phyloP scores from a whole-genome alignment of 2,329 filamentous ascomycete genomes.

The Xylaria sp. region DNA sequence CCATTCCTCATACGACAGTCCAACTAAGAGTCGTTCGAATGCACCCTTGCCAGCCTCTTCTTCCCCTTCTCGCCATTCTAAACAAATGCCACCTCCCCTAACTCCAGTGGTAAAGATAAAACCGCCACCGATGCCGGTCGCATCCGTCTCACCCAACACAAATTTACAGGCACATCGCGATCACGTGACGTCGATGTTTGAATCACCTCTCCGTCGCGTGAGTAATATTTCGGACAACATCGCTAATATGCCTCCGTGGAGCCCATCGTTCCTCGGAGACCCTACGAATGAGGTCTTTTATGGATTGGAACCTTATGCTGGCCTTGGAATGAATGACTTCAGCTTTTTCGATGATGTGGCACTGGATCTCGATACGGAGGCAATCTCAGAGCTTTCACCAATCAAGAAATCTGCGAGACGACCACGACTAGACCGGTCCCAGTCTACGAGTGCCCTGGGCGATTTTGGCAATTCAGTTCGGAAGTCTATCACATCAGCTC shows the following conservation, averaged over 20 bases:
- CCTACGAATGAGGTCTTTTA: conserved; percentile 59
- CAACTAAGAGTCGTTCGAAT: conserved; percentile 70
- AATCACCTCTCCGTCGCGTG: conserved; percentile 64
- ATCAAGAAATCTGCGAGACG: conserved; percentile 67
- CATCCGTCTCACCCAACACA: conserved; percentile 90
- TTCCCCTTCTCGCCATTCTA: conserved; percentile 66
- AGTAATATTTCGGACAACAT: conserved; percentile 56
- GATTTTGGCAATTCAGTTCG: conserved; percentile 63
- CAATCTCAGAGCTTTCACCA: conserved; percentile 65
- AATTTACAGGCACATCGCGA: conserved; percentile 89
- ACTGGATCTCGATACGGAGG: conserved; percentile 50
- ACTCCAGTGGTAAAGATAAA: conserved; percentile 83
- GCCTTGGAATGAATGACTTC: conserved; percentile 63
- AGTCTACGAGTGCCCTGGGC: conserved; percentile 65
- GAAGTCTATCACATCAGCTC: conserved; percentile 57
- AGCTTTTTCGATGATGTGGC: conserved; percentile 64
- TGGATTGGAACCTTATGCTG: conserved; percentile 33
- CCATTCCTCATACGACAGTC: conserved; percentile 91
- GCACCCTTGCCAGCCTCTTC: conserved; percentile 64
- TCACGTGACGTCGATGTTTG: conserved; percentile 75
- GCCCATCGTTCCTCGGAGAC: conserved; percentile 64
- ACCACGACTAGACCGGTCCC: conserved; percentile 66
- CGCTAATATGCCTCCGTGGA: conserved; percentile 58
- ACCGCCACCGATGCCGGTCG: conserved; percentile 61
- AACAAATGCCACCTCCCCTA: conserved; percentile 73